A percentile compares a stretch with the other conserved stretches of the same genome.
These are phyloP conservation scores for Astrothelium subdiscretum DNA, from an alignment of 495 filamentous ascomycete genomes.

Conservation along the genomic window DNA sequence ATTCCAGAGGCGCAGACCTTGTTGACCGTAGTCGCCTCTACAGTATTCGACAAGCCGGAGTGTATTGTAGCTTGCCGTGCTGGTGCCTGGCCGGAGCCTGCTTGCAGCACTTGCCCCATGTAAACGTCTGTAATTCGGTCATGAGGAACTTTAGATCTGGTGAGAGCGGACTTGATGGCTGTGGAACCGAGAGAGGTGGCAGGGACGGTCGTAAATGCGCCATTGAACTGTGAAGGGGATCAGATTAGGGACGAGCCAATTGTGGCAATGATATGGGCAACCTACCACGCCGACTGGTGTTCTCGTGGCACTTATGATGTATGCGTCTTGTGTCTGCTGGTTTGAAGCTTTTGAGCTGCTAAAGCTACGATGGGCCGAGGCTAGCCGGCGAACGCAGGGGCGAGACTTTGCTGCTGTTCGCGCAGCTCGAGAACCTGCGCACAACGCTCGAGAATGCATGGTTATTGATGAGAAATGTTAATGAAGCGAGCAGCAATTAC, in stretches of 20 bases:
- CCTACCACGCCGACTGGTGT: constrained; percentile 79
- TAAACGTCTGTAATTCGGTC: constrained; percentile 79
- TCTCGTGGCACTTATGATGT: constrained; percentile 77
- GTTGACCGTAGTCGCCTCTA: constrained; percentile 87
- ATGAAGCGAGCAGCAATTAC: background rate
- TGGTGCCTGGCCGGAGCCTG: constrained; percentile 72
- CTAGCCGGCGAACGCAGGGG: constrained; percentile 18
- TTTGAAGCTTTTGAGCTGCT: constrained; percentile 45
- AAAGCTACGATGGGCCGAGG: constrained; percentile 50
- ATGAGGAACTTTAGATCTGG: constrained; percentile 66
- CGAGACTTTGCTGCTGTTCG: background rate
- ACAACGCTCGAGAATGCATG: background rate
- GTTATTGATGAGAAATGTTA: background rate
- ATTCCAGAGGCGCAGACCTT: constrained; percentile 94
- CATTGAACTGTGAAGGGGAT: constrained; percentile 64
- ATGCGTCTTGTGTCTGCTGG: constrained; percentile 73
- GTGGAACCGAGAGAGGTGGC: constrained; percentile 75
- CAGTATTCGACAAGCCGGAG: constrained; percentile 63
- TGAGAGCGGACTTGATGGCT: constrained; percentile 79
- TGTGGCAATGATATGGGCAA: background rate
- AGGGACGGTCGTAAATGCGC: constrained; percentile 67
- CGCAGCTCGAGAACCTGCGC: background rate
- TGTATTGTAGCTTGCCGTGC: constrained; percentile 84
- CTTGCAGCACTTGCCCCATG: constrained; percentile 95
- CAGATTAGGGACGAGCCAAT: background rate